A percentile compares a stretch with the other conserved stretches of the same genome.
phyloP scores from a whole-genome alignment of 139 green algal genomes.

The Yamagishiella unicocca region DNA sequence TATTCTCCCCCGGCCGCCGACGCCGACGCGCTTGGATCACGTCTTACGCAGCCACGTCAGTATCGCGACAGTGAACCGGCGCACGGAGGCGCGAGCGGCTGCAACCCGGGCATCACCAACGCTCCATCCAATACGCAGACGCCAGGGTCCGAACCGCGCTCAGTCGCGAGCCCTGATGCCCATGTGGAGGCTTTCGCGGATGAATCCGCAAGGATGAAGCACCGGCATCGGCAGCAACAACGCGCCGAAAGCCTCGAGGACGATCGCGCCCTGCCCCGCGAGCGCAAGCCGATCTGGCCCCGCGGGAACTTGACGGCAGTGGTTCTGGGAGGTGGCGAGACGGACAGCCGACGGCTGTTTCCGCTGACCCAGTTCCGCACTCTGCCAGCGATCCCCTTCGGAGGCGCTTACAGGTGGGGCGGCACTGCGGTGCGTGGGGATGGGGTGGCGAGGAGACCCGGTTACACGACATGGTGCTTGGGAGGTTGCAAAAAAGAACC shows the following conservation, averaged over 20 bases:
- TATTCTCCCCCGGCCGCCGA: too few species aligned
- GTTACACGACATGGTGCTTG: too few species aligned
- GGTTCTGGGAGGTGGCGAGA: conserved; percentile 37
- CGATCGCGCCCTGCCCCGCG: neutral
- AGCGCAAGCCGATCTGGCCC: conserved; percentile 35
- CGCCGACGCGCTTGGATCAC: neutral
- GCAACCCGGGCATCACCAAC: neutral
- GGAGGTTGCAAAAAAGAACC: too few species aligned
- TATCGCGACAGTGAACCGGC: neutral
- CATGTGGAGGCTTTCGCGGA: too few species aligned
- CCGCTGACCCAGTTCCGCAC: conserved; percentile 87
- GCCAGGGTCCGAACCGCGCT: too few species aligned
- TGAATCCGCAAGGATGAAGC: too few species aligned
- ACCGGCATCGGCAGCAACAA: neutral
- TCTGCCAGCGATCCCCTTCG: conserved; percentile 95
- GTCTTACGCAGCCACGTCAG: neutral
- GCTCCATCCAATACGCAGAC: too few species aligned
- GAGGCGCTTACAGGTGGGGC: conserved; percentile 83
- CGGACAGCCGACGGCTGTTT: conserved; percentile 70
- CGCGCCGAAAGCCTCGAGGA: neutral
- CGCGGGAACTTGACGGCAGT: conserved; percentile 25
- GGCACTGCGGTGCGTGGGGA: too few species aligned
- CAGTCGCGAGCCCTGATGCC: too few species aligned
- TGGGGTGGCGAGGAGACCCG: too few species aligned
- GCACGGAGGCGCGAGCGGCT: neutral